These are phyloP conservation scores for Mycena haematopus DNA, from an alignment of 768 basidiomycete genomes.

Conservation along the genomic window DNA sequence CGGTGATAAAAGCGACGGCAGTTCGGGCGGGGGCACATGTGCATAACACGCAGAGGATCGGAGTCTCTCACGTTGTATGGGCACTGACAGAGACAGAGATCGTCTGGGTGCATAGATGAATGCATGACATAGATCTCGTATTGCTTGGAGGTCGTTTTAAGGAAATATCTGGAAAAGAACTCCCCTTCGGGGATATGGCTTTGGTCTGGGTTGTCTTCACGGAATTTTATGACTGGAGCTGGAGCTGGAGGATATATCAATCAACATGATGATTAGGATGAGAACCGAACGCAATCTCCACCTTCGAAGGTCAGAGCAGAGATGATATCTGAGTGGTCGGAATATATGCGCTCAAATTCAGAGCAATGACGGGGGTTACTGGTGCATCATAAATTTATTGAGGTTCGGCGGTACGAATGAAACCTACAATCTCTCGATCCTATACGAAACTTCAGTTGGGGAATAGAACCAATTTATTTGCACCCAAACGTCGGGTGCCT, in stretches of 20 bases:
- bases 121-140: conserved; percentile 5
- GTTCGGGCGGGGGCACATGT: conserved; percentile 23
- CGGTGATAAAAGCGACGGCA: conserved; percentile 23
- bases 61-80: conserved; percentile 16
- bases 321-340: conserved; percentile 19
- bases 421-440: conserved; percentile 21
- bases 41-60: conserved; percentile 6
- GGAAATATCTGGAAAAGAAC: conserved; percentile 16
- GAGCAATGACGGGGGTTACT: conserved; percentile 20
- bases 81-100: conserved; percentile 10
- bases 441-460: not conserved
- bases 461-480: conserved; percentile 24
- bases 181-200: not conserved
- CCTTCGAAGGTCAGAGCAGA: conserved; percentile 23
- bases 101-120: not conserved
- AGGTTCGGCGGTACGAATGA: not conserved
- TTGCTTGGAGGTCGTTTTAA: not conserved
- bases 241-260: not conserved
- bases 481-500: conserved; percentile 17
- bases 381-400: not conserved
- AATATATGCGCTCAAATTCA: conserved; percentile 19
- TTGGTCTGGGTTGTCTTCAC: conserved; percentile 20
- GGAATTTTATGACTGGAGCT: not conserved
- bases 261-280: not conserved
- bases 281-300: not conserved